These are phyloP conservation scores for Dioscorea zingiberensis DNA, from an alignment of 106 monocot species.

Conservation along the genomic window DNA sequence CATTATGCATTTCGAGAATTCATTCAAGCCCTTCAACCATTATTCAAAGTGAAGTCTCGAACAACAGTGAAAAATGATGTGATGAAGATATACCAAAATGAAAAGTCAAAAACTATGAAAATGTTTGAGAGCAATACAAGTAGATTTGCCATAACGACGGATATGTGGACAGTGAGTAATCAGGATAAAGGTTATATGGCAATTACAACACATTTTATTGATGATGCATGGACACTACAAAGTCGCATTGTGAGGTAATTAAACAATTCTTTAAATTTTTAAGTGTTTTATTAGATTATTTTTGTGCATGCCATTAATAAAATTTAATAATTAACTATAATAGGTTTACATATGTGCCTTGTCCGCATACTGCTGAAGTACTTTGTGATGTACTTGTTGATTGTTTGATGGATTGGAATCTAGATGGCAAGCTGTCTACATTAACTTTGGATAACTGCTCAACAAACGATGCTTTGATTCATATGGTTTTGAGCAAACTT, in stretches of 20 bases:
- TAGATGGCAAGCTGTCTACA: constrained; percentile 12
- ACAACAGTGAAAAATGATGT: too few relatives aligned
- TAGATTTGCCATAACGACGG: background rate
- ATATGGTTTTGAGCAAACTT: background rate
- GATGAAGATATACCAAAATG: too few relatives aligned
- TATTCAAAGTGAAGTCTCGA: too few relatives aligned
- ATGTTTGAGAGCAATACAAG: background rate
- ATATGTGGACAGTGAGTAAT: constrained; percentile 6
- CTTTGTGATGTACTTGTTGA: constrained; percentile 2
- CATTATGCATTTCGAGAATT: too few relatives aligned
- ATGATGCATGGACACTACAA: background rate
- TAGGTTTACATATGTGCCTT: constrained; percentile 20
- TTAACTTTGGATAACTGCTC: constrained; percentile 10
- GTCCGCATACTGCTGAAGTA: constrained; percentile 6
- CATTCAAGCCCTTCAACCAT: too few relatives aligned
- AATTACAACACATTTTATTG: constrained; percentile 2
- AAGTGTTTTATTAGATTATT: background rate
- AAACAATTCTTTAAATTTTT: background rate
- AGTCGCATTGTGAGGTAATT: constrained; percentile 21
- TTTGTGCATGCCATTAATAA: background rate
- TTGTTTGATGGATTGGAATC: constrained; percentile 20
- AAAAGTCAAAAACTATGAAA: background rate
- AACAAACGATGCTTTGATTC: background rate
- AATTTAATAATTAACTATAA: background rate
- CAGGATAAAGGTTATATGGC: constrained; percentile 2